Conservation (phyloP, 192 early-diverging fungal species). For the Rhizophagus sp. region DNA sequence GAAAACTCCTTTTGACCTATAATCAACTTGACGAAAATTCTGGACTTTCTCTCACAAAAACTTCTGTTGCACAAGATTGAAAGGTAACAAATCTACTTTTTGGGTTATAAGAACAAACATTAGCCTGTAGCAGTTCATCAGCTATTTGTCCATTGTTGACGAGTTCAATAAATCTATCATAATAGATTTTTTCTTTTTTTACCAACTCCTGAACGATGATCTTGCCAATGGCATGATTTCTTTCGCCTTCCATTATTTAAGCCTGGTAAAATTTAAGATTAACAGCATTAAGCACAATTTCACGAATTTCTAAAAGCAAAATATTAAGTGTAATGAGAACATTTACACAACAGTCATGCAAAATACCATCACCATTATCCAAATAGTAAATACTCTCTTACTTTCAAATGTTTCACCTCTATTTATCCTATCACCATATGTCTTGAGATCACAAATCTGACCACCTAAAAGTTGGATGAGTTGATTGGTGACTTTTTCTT, state of each 20-base stretch:
- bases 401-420: slow-evolving; percentile 9
- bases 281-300: neutral
- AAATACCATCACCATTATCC: slow-evolving; percentile 12
- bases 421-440: slow-evolving; percentile 20
- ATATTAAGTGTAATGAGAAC: slow-evolving; percentile 29
- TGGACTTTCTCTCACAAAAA: slow-evolving; percentile 19
- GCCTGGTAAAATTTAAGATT: slow-evolving; percentile 14
- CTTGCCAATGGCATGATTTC: slow-evolving; percentile 27
- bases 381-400: slow-evolving; percentile 27
- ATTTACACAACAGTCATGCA: slow-evolving; percentile 1
- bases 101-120: slow-evolving; percentile 26
- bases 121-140: slow-evolving; percentile 21
- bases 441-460: slow-evolving; percentile 21
- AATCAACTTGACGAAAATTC: neutral
- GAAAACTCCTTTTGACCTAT: neutral
- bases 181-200: neutral
- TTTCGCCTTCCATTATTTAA: neutral
- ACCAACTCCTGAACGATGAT: slow-evolving; percentile 11
- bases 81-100: slow-evolving; percentile 7
- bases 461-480: slow-evolving; percentile 24
- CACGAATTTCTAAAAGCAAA: slow-evolving; percentile 30
- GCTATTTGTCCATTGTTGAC: slow-evolving; percentile 13
- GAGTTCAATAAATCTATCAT: neutral
- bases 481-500: slow-evolving; percentile 5
- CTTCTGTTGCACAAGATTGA: slow-evolving; percentile 20